A percentile compares a stretch with the other conserved stretches of the same genome.
These are phyloP conservation scores for Beta lomatogona DNA, from an alignment of 179 eudicot species.

Conservation along the genomic window DNA sequence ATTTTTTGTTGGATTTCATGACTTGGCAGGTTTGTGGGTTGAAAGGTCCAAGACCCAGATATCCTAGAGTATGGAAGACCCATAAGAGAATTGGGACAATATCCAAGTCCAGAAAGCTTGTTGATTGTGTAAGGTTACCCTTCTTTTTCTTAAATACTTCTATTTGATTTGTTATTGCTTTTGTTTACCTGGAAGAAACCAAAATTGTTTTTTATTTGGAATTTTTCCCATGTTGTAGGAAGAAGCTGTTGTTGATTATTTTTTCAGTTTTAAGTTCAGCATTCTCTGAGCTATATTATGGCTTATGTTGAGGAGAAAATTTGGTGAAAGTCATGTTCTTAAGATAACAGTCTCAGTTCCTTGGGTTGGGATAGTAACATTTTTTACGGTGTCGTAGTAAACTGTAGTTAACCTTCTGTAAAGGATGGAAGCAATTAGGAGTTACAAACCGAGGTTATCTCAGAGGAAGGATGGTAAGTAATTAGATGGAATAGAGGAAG, in stretches of 20 bases:
- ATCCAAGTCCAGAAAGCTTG: constrained; percentile 80
- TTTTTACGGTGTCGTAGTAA: background rate
- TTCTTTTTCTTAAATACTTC: background rate
- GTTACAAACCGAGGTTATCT: background rate
- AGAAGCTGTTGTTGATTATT: background rate
- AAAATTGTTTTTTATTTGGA: background rate
- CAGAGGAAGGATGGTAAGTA: background rate
- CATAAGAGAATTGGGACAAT: constrained; percentile 73
- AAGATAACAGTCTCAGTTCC: background rate
- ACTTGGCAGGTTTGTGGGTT: constrained; percentile 68
- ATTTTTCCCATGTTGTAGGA: background rate
- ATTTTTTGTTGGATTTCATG: constrained; percentile 13
- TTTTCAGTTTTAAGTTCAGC: background rate
- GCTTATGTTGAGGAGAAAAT: background rate
- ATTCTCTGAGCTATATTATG: background rate
- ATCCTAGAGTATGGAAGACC: constrained; percentile 89
- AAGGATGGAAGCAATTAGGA: background rate
- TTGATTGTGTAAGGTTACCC: constrained; percentile 68
- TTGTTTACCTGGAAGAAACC: background rate
- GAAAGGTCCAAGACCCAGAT: constrained; percentile 95
- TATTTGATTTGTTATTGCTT: background rate
- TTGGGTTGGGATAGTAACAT: background rate
- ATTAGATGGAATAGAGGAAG: background rate
- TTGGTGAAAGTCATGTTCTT: background rate
- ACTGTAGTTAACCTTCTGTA: background rate